Conservation (phyloP, 2,329 filamentous ascomycete species). For the Aureobasidium subglaciale region DNA sequence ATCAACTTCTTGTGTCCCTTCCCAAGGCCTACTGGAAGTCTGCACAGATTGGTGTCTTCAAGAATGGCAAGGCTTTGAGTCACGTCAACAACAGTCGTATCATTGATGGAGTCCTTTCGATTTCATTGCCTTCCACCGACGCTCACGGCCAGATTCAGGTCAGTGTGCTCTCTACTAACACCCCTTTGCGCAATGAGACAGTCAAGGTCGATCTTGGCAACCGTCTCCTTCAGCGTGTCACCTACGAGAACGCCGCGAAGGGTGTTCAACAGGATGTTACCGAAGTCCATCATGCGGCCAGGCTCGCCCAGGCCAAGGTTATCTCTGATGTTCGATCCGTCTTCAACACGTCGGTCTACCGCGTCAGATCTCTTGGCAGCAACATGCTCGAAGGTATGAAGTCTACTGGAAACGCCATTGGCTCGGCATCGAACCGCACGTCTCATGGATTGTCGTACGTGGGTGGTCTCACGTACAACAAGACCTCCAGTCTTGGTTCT, state of each 20-base stretch:
- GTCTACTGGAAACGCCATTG: not conserved
- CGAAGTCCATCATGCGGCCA: constrained; percentile 10
- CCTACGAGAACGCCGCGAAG: constrained; percentile 14
- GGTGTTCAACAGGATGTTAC: constrained; percentile 13
- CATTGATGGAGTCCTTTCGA: constrained; percentile 4
- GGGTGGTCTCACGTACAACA: constrained; percentile 9
- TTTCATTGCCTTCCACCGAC: constrained; percentile 1
- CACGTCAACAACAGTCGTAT: constrained; percentile 5
- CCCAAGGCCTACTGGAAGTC: constrained; percentile 7
- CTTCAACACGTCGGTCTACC: constrained; percentile 6
- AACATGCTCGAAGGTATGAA: not conserved
- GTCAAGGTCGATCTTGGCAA: constrained; percentile 15
- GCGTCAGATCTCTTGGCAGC: not conserved
- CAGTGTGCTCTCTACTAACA: not conserved
- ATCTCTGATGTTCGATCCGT: constrained; percentile 8
- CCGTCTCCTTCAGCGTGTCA: constrained; percentile 14
- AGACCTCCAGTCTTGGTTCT: not conserved
- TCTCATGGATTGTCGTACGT: not conserved
- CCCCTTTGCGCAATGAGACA: constrained; percentile 4
- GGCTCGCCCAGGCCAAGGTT: constrained; percentile 6
- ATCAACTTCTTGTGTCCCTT: constrained; percentile 11
- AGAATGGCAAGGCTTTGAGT: not conserved
- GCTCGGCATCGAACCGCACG: not conserved
- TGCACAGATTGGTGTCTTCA: not conserved
- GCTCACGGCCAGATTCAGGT: constrained; percentile 12